Evolutionary conservation across 140 eudicot species (phyloP).

Genomic region (Oenanthe javanica): DNA sequence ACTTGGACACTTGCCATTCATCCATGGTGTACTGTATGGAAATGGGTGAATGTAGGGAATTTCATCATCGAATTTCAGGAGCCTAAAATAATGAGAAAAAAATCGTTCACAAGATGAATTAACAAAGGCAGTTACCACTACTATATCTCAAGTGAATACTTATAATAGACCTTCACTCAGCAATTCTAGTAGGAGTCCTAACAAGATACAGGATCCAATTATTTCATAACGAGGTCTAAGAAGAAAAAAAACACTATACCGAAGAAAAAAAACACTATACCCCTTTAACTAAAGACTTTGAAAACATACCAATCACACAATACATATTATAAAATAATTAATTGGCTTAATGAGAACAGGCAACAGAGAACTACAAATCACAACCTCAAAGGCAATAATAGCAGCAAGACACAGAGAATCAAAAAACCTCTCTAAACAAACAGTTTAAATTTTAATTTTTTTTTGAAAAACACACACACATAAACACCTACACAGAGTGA

Average conservation of each 20-base stretch:
- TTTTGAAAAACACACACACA: background rate
- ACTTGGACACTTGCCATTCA: background rate
- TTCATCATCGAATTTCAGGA: background rate
- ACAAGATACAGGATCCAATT: background rate
- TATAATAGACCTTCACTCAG: background rate
- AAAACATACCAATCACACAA: background rate
- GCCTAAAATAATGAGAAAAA: background rate
- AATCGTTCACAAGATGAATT: background rate
- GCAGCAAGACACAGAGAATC: background rate
- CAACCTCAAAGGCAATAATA: background rate
- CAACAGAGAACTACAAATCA: background rate
- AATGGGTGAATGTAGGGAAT: background rate
- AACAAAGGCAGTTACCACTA: background rate
- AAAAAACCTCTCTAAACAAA: background rate
- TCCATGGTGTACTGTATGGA: background rate
- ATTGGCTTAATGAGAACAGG: background rate
- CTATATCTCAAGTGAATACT: background rate
- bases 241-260: too few species aligned
- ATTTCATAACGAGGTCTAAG: background rate
- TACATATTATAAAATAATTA: background rate
- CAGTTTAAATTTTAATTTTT: background rate
- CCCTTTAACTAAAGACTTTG: background rate
- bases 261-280: too few species aligned
- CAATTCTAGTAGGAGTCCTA: background rate
- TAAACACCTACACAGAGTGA: background rate